Evolutionary conservation across 2,329 filamentous ascomycete species (phyloP).

Genomic region (Teratosphaeria epicoccoides): DNA sequence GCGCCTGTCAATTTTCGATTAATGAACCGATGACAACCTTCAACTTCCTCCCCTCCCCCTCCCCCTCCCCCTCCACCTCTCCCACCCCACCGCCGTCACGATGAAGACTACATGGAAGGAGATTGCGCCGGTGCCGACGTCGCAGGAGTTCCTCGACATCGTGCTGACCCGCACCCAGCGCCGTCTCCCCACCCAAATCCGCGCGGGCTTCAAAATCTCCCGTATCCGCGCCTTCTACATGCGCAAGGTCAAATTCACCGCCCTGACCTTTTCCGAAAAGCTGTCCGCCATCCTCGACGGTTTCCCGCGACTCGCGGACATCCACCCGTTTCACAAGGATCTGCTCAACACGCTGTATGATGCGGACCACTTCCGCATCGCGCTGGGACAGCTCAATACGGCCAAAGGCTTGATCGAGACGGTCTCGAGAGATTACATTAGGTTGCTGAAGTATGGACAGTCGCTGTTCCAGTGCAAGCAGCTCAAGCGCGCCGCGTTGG

Average conservation of each 20-base stretch:
- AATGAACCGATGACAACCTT: background rate
- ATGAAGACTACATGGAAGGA: conserved; percentile 55
- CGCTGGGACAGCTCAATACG: conserved; percentile 88
- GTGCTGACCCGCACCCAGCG: conserved; percentile 89
- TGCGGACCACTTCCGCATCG: conserved; percentile 95
- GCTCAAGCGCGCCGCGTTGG: conserved; percentile 87
- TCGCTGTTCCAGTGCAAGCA: conserved; percentile 98
- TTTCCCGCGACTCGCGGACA: conserved; percentile 85
- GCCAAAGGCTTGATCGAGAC: conserved; percentile 96
- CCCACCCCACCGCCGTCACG: conserved; percentile 12
- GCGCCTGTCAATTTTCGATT: background rate
- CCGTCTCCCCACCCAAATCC: conserved; percentile 87
- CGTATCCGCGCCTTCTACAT: conserved; percentile 94
- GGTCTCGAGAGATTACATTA: conserved; percentile 90
- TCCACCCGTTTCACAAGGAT: conserved; percentile 87
- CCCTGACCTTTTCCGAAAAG: conserved; percentile 94
- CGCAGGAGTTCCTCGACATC: conserved; percentile 95
- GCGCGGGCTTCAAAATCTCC: conserved; percentile 89
- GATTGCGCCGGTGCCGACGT: conserved; percentile 52
- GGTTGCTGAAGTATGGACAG: conserved; percentile 91
- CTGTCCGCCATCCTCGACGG: conserved; percentile 81
- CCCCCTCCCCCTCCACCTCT: background rate
- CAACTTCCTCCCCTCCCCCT: background rate
- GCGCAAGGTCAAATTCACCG: conserved; percentile 94
- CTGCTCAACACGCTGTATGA: conserved; percentile 97